phyloP scores from a whole-genome alignment of 176 grass and related monocot species.

The Oryza australiensis region DNA sequence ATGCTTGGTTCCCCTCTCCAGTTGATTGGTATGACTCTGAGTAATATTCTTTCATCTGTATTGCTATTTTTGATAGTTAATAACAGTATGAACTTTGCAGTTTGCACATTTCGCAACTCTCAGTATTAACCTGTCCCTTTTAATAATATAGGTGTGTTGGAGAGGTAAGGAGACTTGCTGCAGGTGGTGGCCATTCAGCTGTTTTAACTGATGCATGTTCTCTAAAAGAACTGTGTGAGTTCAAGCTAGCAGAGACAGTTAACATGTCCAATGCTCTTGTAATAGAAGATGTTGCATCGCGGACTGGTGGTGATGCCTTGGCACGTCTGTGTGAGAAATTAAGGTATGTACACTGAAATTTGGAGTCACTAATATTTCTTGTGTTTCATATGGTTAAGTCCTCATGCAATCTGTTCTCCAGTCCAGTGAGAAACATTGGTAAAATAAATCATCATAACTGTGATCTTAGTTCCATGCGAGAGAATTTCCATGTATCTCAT shows the following conservation, averaged over 20 bases:
- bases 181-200: slow-evolving; percentile 95
- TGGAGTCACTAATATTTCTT: neutral
- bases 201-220: slow-evolving; percentile 91
- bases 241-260: slow-evolving; percentile 79
- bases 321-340: slow-evolving; percentile 76
- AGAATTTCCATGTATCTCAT: neutral
- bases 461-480: neutral
- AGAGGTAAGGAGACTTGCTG: slow-evolving; percentile 81
- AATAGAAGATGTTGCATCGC: slow-evolving; percentile 80
- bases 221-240: slow-evolving; percentile 87
- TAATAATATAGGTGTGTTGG: slow-evolving; percentile 71
- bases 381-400: neutral
- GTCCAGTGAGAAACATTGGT: neutral
- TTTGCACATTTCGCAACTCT: neutral
- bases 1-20: slow-evolving; percentile 88
- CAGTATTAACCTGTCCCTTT: slow-evolving; percentile 4
- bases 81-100: neutral
- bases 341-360: slow-evolving; percentile 42
- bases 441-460: neutral
- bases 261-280: slow-evolving; percentile 61
- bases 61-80: neutral
- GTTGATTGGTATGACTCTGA: slow-evolving; percentile 69
- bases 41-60: neutral
- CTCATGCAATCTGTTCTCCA: neutral
- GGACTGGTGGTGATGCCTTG: slow-evolving; percentile 83